These are phyloP conservation scores for Dioscorea alata DNA, from an alignment of 106 monocot genomes.

Conservation along the genomic window DNA sequence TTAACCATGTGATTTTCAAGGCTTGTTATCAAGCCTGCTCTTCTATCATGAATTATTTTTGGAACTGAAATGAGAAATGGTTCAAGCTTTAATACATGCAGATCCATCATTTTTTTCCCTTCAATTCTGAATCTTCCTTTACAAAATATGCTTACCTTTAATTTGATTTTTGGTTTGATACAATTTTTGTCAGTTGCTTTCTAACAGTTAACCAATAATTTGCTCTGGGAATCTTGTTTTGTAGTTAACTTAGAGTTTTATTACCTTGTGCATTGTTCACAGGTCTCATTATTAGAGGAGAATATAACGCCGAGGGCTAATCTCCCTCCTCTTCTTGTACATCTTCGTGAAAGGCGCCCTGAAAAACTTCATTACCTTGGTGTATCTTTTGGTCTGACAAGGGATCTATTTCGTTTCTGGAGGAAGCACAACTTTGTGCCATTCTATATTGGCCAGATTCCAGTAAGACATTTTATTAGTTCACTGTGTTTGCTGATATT, in stretches of 20 bases:
- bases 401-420: constrained; percentile 87
- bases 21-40: too few relatives aligned
- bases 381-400: constrained; percentile 93
- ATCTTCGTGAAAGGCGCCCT: constrained; percentile 73
- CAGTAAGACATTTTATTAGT: constrained; percentile 37
- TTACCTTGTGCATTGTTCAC: constrained; percentile 13
- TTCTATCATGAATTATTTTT: not conserved
- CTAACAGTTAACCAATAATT: too few relatives aligned
- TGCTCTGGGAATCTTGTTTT: too few relatives aligned
- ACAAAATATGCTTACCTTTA: too few relatives aligned
- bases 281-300: constrained; percentile 89
- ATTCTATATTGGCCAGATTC: constrained; percentile 88
- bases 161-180: too few relatives aligned
- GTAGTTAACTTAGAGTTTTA: not conserved
- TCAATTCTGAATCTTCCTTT: too few relatives aligned
- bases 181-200: too few relatives aligned
- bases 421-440: constrained; percentile 72
- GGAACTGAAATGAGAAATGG: not conserved
- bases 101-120: too few relatives aligned
- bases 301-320: constrained; percentile 74
- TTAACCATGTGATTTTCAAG: too few relatives aligned
- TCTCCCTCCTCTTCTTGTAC: constrained; percentile 92
- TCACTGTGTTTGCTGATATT: not conserved
- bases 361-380: constrained; percentile 89
- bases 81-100: too few relatives aligned